Percentiles rank a stretch among this genome's conserved stretches.
Conservation (phyloP, 768 basidiomycete species). For the Paxillus ammoniavirescens region DNA sequence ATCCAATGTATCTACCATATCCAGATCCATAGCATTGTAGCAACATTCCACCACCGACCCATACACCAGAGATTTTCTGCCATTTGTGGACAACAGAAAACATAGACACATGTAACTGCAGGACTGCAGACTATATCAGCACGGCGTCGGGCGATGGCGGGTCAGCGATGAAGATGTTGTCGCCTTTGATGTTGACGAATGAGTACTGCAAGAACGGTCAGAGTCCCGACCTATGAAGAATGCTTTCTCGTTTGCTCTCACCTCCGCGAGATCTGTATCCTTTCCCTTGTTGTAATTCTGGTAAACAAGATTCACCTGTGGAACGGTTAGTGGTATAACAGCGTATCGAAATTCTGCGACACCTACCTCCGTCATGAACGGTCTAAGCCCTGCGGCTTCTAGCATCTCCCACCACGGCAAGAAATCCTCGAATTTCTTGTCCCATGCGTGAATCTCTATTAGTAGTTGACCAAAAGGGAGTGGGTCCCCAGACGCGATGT, state of each 20-base stretch:
- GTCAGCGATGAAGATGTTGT: slow-evolving; percentile 44
- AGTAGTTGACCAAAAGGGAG: slow-evolving; percentile 48
- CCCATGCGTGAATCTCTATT: slow-evolving; percentile 44
- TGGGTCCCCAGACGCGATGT: slow-evolving; percentile 33
- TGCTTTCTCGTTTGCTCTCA: slow-evolving; percentile 14
- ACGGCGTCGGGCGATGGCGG: slow-evolving; percentile 7
- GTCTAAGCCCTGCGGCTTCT: slow-evolving; percentile 45
- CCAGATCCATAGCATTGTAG: slow-evolving; percentile 19
- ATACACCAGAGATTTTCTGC: not conserved
- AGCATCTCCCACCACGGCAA: slow-evolving; percentile 46
- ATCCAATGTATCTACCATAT: slow-evolving; percentile 14
- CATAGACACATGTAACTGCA: not conserved
- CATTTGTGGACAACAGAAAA: not conserved
- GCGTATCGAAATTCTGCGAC: not conserved
- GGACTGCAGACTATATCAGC: slow-evolving; percentile 13
- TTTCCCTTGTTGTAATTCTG: slow-evolving; percentile 51
- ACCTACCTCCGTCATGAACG: slow-evolving; percentile 44
- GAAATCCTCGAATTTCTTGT: slow-evolving; percentile 35
- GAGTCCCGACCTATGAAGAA: not conserved
- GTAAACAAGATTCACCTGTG: slow-evolving; percentile 55
- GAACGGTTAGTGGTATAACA: slow-evolving; percentile 3
- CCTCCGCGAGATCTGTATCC: slow-evolving; percentile 50
- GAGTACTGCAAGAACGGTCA: slow-evolving; percentile 40
- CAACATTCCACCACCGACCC: not conserved
- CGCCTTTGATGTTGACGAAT: slow-evolving; percentile 52